phyloP scores from a whole-genome alignment of 2,329 filamentous ascomycete species.

The Clonostachys chloroleuca region DNA sequence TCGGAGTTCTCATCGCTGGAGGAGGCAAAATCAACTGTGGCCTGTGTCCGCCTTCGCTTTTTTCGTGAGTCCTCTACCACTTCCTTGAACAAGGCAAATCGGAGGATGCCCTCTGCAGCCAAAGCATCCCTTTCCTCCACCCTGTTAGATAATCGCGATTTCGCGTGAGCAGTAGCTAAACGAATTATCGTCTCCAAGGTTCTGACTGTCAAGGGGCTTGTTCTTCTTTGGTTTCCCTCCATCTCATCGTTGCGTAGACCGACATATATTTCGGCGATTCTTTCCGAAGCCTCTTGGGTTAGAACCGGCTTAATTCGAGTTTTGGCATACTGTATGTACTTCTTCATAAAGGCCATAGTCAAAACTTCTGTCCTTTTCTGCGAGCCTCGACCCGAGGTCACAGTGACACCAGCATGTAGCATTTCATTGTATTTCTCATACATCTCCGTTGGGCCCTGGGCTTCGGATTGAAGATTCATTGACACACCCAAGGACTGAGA shows the following conservation, averaged over 20 bases:
- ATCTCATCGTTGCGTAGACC: constrained; percentile 93
- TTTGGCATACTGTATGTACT: constrained; percentile 99
- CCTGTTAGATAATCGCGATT: constrained; percentile 79
- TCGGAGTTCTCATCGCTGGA: constrained; percentile 55
- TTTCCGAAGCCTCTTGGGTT: constrained; percentile 86
- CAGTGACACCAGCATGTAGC: constrained; percentile 85
- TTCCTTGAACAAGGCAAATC: constrained; percentile 97
- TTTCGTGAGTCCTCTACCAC: constrained; percentile 76
- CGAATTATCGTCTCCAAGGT: constrained; percentile 98
- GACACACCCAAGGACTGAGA: constrained; percentile 85
- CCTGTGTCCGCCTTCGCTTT: constrained; percentile 70
- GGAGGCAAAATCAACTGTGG: constrained; percentile 48
- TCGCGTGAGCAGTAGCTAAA: constrained; percentile 92
- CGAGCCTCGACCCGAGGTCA: constrained; percentile 68
- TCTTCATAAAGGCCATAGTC: constrained; percentile 98
- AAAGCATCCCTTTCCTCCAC: constrained; percentile 88
- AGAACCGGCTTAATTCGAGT: constrained; percentile 83
- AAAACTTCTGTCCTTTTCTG: constrained; percentile 81
- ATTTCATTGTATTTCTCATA: constrained; percentile 96
- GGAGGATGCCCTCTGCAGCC: constrained; percentile 82
- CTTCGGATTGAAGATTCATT: constrained; percentile 68
- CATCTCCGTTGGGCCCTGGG: constrained; percentile 77
- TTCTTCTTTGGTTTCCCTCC: constrained; percentile 88
- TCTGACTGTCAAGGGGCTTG: constrained; percentile 92
- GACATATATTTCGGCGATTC: constrained; percentile 88